Evolutionary conservation across 441 rosid species (phyloP).

Genomic region (Brassica balearica): DNA sequence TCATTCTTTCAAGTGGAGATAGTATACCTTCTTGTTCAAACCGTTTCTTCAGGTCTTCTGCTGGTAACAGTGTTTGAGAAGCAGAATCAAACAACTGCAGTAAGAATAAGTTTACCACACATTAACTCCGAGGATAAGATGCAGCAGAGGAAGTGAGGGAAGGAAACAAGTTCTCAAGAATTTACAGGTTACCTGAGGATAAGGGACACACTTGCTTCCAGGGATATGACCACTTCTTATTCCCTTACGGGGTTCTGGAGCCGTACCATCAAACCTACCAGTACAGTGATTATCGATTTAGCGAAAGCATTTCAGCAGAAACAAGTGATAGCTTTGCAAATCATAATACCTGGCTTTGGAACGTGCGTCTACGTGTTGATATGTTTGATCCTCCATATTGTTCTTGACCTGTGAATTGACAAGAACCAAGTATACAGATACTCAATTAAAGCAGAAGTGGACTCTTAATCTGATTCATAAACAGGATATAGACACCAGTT

Average conservation of each 20-base stretch:
- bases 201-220: conserved; percentile 92
- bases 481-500: not conserved
- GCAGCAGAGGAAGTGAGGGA: not conserved
- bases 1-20: conserved; percentile 14
- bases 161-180: not conserved
- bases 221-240: conserved; percentile 93
- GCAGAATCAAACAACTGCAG: conserved; percentile 83
- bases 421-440: not conserved
- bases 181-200: conserved; percentile 52
- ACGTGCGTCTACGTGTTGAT: conserved; percentile 90
- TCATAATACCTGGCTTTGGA: conserved; percentile 71
- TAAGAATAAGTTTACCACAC: conserved; percentile 21
- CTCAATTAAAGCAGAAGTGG: not conserved
- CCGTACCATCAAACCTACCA: conserved; percentile 84
- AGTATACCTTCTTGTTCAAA: conserved; percentile 73
- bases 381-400: conserved; percentile 70
- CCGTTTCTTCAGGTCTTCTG: conserved; percentile 76
- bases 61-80: conserved; percentile 64
- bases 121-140: not conserved
- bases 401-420: conserved; percentile 59
- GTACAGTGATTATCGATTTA: not conserved
- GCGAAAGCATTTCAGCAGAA: no score
- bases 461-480: not conserved
- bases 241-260: conserved; percentile 91
- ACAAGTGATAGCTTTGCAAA: not conserved